Conservation (phyloP, 306 rosid genomes). For the Chamaecrista fasciculata region DNA sequence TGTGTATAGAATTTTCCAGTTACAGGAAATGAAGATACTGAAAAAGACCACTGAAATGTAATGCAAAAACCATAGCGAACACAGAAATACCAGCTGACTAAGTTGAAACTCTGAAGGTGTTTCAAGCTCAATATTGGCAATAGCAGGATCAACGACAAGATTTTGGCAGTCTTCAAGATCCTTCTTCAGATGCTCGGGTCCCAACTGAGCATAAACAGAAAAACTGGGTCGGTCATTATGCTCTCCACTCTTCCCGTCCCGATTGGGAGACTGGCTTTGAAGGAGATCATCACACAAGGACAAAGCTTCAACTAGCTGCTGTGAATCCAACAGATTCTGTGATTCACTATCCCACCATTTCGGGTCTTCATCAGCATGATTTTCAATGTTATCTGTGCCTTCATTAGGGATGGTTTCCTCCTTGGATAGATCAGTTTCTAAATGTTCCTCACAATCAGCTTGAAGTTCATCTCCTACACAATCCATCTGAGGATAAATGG, state of each 20-base stretch:
- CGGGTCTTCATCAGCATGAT: conserved; percentile 50
- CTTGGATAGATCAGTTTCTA: conserved; percentile 26
- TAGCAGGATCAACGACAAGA: conserved; percentile 52
- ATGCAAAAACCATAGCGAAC: conserved; percentile 2
- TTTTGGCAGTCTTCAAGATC: conserved; percentile 81
- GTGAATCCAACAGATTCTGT: conserved; percentile 71
- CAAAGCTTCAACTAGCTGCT: conserved; percentile 76
- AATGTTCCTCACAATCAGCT: conserved; percentile 40
- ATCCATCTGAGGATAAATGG: conserved; percentile 28
- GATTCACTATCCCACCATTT: conserved; percentile 91
- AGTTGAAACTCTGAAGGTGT: conserved; percentile 70
- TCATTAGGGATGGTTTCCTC: conserved; percentile 33
- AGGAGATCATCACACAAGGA: conserved; percentile 68
- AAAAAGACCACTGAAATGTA: not conserved
- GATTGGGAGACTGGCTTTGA: conserved; percentile 74
- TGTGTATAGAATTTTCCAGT: too few species aligned
- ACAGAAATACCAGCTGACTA: conserved; percentile 67
- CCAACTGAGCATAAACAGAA: conserved; percentile 63
- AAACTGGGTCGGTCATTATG: conserved; percentile 41
- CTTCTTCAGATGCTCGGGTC: conserved; percentile 71
- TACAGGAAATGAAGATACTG: too few species aligned
- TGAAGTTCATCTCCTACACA: conserved; percentile 39
- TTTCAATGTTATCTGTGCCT: conserved; percentile 36
- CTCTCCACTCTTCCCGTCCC: conserved; percentile 42
- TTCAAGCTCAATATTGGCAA: conserved; percentile 54